Percentiles rank a stretch among this genome's conserved stretches.
Conservation (phyloP, 352 stramenopile species). For the Pythium sukuiense region DNA sequence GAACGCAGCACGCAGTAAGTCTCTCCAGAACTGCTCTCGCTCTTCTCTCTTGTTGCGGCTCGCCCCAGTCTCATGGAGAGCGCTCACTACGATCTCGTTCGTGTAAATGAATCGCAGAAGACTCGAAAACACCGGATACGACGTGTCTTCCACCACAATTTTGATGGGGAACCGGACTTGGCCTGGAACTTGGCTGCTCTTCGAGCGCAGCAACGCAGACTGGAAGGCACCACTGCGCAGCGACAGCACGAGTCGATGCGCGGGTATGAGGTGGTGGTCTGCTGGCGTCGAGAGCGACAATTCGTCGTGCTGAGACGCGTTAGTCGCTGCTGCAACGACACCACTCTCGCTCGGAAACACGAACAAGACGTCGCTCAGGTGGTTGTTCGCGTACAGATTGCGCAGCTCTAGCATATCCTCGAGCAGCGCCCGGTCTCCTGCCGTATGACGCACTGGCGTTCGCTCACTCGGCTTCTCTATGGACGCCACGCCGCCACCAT, state of each 20-base stretch:
- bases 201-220: slow-evolving; percentile 54
- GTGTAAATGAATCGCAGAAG: slow-evolving; percentile 79
- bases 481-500: neutral
- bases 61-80: neutral
- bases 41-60: slow-evolving; percentile 26
- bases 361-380: slow-evolving; percentile 82
- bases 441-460: slow-evolving; percentile 1
- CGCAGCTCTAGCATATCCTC: slow-evolving; percentile 58
- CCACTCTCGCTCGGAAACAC: slow-evolving; percentile 42
- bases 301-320: neutral
- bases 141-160: slow-evolving; percentile 81
- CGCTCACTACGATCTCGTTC: slow-evolving; percentile 45
- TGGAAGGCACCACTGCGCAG: slow-evolving; percentile 77
- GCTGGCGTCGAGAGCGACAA: neutral
- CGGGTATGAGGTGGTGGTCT: slow-evolving; percentile 60
- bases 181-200: slow-evolving; percentile 63
- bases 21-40: slow-evolving; percentile 59
- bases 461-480: neutral
- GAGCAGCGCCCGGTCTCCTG: slow-evolving; percentile 32
- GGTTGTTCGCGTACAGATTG: slow-evolving; percentile 61
- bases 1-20: slow-evolving; percentile 65
- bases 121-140: slow-evolving; percentile 67
- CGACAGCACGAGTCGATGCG: slow-evolving; percentile 72
- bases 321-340: neutral
- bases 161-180: slow-evolving; percentile 80